phyloP scores from a whole-genome alignment of 306 rosid genomes.

The Cicer judaicum region DNA sequence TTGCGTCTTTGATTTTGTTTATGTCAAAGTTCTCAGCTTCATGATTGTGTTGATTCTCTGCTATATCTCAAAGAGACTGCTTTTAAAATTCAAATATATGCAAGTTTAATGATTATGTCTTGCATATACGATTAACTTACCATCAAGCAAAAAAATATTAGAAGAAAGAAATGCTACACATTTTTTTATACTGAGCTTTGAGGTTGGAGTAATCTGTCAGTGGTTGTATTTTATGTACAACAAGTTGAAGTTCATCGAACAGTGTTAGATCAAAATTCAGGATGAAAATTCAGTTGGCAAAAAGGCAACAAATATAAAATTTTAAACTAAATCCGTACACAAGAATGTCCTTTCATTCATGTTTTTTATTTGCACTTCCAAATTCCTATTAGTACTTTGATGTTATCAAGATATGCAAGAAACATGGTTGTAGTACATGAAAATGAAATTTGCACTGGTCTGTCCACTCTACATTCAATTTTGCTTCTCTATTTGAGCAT shows the following conservation, averaged over 20 bases:
- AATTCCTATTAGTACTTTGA: not conserved
- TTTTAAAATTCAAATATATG: not conserved
- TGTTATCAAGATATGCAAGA: slow-evolving; percentile 5
- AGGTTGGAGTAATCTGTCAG: not conserved
- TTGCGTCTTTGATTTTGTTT: slow-evolving; percentile 12
- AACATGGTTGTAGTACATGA: not conserved
- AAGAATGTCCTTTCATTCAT: not conserved
- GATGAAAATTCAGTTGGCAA: slow-evolving; percentile 29
- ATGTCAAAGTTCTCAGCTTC: not conserved
- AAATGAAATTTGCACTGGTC: not conserved
- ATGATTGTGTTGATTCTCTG: slow-evolving; percentile 10
- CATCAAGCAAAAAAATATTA: slow-evolving; percentile 3
- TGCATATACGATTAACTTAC: not conserved
- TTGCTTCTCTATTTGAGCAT: not conserved
- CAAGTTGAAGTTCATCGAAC: slow-evolving; percentile 14
- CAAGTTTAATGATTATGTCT: not conserved
- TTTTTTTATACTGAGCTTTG: slow-evolving; percentile 3
- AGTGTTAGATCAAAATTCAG: not conserved
- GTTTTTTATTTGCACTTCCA: not conserved
- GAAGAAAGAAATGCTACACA: not conserved
- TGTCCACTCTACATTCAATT: slow-evolving; percentile 6
- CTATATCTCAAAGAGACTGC: slow-evolving; percentile 16
- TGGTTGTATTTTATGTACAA: slow-evolving; percentile 8
- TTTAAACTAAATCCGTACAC: slow-evolving; percentile 1
- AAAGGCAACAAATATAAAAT: slow-evolving; percentile 11